Evolutionary conservation across 139 green algal species (phyloP).

Genomic region (Helicosporidium sp.): DNA sequence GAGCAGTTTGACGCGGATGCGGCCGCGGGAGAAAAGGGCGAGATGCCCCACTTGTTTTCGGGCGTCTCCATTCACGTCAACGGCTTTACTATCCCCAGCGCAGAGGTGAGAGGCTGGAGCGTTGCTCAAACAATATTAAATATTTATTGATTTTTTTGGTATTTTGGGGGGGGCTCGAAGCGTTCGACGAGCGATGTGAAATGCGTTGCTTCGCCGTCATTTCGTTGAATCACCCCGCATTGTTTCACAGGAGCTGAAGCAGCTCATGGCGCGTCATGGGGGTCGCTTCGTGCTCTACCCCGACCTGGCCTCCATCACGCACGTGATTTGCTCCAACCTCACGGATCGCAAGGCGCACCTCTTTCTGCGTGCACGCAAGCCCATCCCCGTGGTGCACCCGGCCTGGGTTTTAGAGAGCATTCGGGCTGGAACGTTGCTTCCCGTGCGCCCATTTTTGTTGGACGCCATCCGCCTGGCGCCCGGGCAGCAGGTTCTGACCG

Average conservation of each 20-base stretch:
- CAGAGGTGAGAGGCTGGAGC: conserved; percentile 17
- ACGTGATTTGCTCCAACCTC: conserved; percentile 79
- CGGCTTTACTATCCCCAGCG: conserved; percentile 52
- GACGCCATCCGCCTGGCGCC: conserved; percentile 10
- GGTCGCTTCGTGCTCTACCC: conserved; percentile 73
- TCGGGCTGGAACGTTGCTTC: conserved; percentile 30
- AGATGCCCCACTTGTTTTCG: conserved; percentile 36
- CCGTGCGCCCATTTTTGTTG: conserved; percentile 16
- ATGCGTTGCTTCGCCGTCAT: too few relatives aligned
- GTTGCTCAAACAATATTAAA: not conserved
- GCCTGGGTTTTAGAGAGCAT: conserved; percentile 63
- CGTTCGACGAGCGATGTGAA: too few relatives aligned
- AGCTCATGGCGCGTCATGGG: conserved; percentile 77
- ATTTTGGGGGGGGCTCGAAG: too few relatives aligned
- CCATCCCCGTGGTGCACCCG: conserved; percentile 43
- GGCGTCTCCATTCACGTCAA: conserved; percentile 77
- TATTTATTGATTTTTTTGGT: not conserved
- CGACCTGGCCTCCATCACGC: conserved; percentile 47
- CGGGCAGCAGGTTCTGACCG: conserved; percentile 24
- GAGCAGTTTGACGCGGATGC: conserved; percentile 37
- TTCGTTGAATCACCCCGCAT: not conserved
- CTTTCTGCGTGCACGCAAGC: conserved; percentile 20
- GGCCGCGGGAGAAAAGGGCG: not conserved
- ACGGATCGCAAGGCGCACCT: conserved; percentile 73
- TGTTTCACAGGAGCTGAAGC: conserved; percentile 58